Base-by-base conservation (phyloP, 495 filamentous ascomycete species). In the Penicillium fimorum region DNA sequence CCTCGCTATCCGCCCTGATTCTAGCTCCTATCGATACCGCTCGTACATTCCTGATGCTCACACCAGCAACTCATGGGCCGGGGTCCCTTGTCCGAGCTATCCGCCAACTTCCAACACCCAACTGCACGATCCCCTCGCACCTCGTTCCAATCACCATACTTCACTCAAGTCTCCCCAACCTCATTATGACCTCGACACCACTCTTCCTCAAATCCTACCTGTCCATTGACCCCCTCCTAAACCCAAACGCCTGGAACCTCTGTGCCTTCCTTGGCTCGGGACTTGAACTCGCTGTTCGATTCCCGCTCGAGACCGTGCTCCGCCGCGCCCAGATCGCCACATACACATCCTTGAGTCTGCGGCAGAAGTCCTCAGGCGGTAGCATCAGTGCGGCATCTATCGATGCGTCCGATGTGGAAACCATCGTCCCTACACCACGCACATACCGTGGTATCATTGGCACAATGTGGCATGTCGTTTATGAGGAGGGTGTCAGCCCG, bases 281-380 rank as follows among this genome's bases (percentile, higher is more conserved):
- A 1, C 77, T 83, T n/a, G 95, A 95, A 40, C 79, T 97, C 12
- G 89, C 88, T 56, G 73, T 96, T 54, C 88, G 89, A 57, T 82
- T 97, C 13, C 94, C 94, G 0, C 79, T 97, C 17, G 94, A 98
- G 66, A 97, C 94, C 3, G 89, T 96, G 10, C 81, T 97, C 7
- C 84, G 94, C 13, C 81, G 94, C 50, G 94, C 88, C 0, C 94
- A 97, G 69, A 86, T 92, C 46, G 78, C 83, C 7, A 85, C 89
- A 1, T 78, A 74, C 64, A 79, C 76, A 9, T 77, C 74, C 33
- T 70, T 76, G 9, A 73, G 73, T 44, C 58, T 79, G 25, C 74
- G 69, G 24, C 76, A 77, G 55, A 72, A 96, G 69, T 82, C 86
- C 35, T 75, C 80, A 3, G 81, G 86, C 1, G 53, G 67, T 30